Percentiles rank a stretch among this genome's conserved stretches.
Conservation (phyloP, 805 yeast species). For the Middelhovenomyces tepae region DNA sequence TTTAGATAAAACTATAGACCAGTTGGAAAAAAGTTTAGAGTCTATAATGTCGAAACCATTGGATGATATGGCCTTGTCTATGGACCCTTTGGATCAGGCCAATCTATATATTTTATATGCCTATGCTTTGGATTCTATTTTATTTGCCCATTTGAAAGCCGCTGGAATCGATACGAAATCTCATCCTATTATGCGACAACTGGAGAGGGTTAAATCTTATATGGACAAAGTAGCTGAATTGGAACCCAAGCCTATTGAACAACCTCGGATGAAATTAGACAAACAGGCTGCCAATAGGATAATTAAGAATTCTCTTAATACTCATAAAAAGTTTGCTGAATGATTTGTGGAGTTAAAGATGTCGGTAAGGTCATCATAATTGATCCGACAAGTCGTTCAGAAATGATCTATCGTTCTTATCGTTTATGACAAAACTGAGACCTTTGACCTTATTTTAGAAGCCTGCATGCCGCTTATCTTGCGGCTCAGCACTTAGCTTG, state of each 20-base stretch:
- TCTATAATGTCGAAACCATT: conserved; percentile 1
- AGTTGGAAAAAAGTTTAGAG: conserved; percentile 4
- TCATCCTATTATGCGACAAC: conserved; percentile 59
- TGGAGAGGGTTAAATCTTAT: conserved; percentile 57
- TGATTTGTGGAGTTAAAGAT: too few relatives aligned
- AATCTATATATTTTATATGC: conserved; percentile 25
- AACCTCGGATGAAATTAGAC: conserved; percentile 18
- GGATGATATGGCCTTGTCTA: too few relatives aligned
- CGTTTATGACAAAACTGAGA: too few relatives aligned
- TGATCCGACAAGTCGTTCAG: too few relatives aligned
- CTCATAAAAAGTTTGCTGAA: too few relatives aligned
- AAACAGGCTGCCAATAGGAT: conserved; percentile 38
- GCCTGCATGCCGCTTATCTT: too few relatives aligned
- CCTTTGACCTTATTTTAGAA: too few relatives aligned
- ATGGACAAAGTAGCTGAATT: conserved; percentile 46
- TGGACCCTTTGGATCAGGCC: conserved; percentile 5
- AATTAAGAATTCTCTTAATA: conserved; percentile 39
- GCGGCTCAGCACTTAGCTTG: too few relatives aligned
- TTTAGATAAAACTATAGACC: neutral
- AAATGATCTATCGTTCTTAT: too few relatives aligned
- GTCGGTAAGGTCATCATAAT: too few relatives aligned
- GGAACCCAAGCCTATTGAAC: conserved; percentile 7
- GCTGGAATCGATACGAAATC: conserved; percentile 46
- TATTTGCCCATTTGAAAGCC: conserved; percentile 51
- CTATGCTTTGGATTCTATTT: conserved; percentile 46